These are phyloP conservation scores for Penicillium salamii DNA, from an alignment of 495 filamentous ascomycete species.

Conservation along the genomic window DNA sequence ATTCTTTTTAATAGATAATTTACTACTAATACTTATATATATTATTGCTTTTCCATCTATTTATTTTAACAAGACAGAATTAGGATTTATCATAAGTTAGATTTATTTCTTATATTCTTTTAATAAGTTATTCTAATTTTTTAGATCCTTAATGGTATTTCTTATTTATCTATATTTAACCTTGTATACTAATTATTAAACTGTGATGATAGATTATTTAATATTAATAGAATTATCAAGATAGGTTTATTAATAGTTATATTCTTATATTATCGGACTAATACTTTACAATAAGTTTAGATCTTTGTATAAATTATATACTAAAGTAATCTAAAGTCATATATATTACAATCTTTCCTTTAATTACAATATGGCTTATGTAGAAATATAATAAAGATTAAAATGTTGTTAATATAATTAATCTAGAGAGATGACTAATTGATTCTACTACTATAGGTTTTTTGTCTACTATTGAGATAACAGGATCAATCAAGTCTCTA, in stretches of 20 bases:
- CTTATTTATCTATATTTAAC: conserved; percentile 3
- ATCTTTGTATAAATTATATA: not conserved
- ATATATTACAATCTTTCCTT: not conserved
- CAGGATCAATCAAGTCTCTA: not conserved
- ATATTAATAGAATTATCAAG: not conserved
- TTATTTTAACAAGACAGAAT: conserved; percentile 3
- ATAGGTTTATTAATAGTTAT: not conserved
- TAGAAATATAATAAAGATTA: conserved; percentile 1
- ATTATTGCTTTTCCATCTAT: not conserved
- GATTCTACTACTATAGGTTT: not conserved
- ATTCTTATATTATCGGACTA: not conserved
- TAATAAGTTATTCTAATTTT: conserved; percentile 2
- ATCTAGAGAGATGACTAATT: conserved; percentile 1
- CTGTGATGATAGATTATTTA: not conserved
- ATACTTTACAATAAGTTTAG: not conserved
- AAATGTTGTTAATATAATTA: not conserved
- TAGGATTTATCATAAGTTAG: conserved; percentile 6
- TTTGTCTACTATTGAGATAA: not conserved
- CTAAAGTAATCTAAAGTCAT: not conserved
- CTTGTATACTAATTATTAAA: not conserved
- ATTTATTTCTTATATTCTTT: not conserved
- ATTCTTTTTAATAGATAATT: conserved; percentile 6
- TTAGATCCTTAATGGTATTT: conserved; percentile 6
- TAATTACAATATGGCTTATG: not conserved
- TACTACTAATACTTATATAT: conserved; percentile 2